A percentile compares a stretch with the other conserved stretches of the same genome.
Conservation (phyloP, 345 rosid genomes). For the Populus euphratica region DNA sequence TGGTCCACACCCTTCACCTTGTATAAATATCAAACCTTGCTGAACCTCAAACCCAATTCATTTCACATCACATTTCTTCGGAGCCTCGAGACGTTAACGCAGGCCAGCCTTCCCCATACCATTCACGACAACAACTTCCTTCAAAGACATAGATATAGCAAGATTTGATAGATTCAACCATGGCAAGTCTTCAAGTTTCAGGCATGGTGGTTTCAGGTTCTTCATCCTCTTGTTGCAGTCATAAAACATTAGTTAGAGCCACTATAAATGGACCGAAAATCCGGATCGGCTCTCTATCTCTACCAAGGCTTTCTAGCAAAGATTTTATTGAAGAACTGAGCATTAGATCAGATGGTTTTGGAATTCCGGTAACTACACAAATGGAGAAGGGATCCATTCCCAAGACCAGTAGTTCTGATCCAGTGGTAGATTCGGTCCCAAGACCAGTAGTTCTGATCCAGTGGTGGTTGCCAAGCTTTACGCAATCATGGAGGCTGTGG, state of each 20-base stretch:
- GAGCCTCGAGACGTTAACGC: neutral
- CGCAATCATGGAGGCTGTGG: conserved; percentile 40
- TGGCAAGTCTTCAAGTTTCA: conserved; percentile 31
- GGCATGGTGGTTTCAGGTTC: conserved; percentile 2
- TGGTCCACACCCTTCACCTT: neutral
- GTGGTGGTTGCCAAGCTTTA: conserved; percentile 33
- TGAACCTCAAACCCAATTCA: conserved; percentile 8
- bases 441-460: conserved; percentile 15
- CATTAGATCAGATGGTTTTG: conserved; percentile 3
- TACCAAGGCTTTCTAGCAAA: conserved; percentile 20
- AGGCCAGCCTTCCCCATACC: neutral
- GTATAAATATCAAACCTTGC: neutral
- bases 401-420: conserved; percentile 11
- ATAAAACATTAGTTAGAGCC: conserved; percentile 7
- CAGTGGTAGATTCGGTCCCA: conserved; percentile 13
- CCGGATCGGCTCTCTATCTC: conserved; percentile 3
- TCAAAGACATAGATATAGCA: neutral
- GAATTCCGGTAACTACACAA: neutral
- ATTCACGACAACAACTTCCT: neutral
- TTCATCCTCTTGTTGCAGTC: neutral
- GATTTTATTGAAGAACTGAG: conserved; percentile 18
- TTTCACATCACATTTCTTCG: neutral
- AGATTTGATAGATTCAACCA: neutral
- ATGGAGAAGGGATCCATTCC: conserved; percentile 4
- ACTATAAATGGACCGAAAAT: conserved; percentile 17